Percentiles rank a stretch among this genome's conserved stretches.
phyloP scores from a whole-genome alignment of 164 flowering plant genomes.

The Dillenia suffruticosa region DNA sequence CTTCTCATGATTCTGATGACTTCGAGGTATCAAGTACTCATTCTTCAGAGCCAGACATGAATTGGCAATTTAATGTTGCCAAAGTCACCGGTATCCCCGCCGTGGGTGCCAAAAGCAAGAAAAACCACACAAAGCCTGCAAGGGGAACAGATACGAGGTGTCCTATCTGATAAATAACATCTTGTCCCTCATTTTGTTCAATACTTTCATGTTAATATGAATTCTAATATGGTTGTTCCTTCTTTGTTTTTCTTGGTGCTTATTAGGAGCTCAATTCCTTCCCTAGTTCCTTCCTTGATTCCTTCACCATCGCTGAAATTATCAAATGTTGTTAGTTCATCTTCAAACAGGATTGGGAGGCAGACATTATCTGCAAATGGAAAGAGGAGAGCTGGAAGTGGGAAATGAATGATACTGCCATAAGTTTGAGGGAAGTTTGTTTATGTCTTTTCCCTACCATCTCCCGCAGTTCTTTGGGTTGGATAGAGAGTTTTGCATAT shows the following conservation, averaged over 20 bases:
- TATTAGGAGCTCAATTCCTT: constrained; percentile 35
- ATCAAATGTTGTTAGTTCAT: constrained; percentile 30
- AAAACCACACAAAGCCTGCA: constrained; percentile 37
- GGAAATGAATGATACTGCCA: constrained; percentile 31
- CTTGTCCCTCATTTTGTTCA: neutral
- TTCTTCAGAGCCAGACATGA: constrained; percentile 85
- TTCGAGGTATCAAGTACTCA: constrained; percentile 78
- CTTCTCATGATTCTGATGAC: constrained; percentile 67
- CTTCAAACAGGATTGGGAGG: constrained; percentile 34
- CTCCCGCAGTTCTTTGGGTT: constrained; percentile 13
- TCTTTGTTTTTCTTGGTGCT: constrained; percentile 12
- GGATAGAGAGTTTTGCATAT: constrained; percentile 13
- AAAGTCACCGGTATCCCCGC: constrained; percentile 37
- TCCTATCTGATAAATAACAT: neutral
- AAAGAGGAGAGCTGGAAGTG: constrained; percentile 55
- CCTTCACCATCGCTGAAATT: constrained; percentile 65
- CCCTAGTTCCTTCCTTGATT: constrained; percentile 32
- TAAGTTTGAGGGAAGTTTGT: constrained; percentile 6
- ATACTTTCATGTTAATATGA: constrained; percentile 10
- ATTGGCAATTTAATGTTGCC: constrained; percentile 79
- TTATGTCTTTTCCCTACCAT: constrained; percentile 8
- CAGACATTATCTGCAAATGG: constrained; percentile 43
- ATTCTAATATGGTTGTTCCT: neutral
- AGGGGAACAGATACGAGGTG: constrained; percentile 65
- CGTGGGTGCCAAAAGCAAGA: constrained; percentile 49